These are phyloP conservation scores for Cornus suecica DNA, from an alignment of 148 eudicot species.

Conservation along the genomic window DNA sequence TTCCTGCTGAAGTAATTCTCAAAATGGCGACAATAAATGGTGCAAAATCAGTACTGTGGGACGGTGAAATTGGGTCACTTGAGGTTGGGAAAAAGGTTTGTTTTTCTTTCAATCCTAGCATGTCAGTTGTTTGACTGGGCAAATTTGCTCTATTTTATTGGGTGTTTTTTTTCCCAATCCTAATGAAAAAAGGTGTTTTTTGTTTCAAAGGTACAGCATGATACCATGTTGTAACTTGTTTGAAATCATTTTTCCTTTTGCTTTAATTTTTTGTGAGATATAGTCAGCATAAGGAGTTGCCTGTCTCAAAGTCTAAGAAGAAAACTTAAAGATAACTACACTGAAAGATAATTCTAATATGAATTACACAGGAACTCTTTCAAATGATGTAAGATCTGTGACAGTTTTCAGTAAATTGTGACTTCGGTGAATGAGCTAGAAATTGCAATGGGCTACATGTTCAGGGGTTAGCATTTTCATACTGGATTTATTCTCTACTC, in stretches of 20 bases:
- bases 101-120: background rate
- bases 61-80: conserved; percentile 85
- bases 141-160: background rate
- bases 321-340: background rate
- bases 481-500: background rate
- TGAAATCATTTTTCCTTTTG: background rate
- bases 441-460: background rate
- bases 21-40: conserved; percentile 88
- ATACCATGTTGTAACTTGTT: background rate
- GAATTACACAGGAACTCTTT: background rate
- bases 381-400: background rate
- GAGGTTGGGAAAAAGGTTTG: conserved; percentile 88
- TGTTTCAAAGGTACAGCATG: background rate
- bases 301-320: background rate
- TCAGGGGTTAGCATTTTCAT: background rate
- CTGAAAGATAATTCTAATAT: background rate
- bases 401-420: background rate
- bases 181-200: background rate
- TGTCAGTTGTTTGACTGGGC: background rate
- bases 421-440: background rate
- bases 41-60: conserved; percentile 89
- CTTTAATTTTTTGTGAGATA: background rate
- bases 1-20: conserved; percentile 77
- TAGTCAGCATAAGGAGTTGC: too few species aligned
- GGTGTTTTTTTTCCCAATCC: background rate